Evolutionary conservation across 192 early-diverging fungal genomes (phyloP).

Genomic region (Backusella westeae): DNA sequence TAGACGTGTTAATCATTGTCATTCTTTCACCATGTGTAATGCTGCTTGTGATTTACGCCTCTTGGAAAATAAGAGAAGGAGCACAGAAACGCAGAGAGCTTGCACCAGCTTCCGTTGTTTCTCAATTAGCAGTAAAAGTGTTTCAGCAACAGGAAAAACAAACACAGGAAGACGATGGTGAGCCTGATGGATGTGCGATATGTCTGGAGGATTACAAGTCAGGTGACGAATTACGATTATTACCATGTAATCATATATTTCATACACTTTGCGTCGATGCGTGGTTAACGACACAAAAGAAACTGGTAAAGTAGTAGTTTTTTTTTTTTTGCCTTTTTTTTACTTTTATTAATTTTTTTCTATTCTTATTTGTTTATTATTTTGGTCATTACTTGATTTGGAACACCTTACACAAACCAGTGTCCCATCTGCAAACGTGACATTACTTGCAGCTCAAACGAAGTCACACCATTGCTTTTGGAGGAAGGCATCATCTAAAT

Average conservation of each 20-base stretch:
- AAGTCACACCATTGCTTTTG: constrained; percentile 23
- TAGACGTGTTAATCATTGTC: constrained; percentile 78
- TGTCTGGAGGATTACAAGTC: constrained; percentile 91
- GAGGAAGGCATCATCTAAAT: neutral
- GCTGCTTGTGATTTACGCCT: constrained; percentile 66
- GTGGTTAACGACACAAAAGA: constrained; percentile 87
- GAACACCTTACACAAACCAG: constrained; percentile 3
- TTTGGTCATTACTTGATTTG: neutral
- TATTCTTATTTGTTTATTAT: neutral
- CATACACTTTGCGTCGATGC: constrained; percentile 88
- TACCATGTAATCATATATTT: constrained; percentile 90
- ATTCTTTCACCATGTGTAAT: constrained; percentile 76
- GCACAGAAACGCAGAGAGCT: constrained; percentile 67
- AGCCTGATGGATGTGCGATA: constrained; percentile 85
- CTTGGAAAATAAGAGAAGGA: constrained; percentile 68
- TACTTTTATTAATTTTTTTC: neutral
- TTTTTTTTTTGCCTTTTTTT: neutral
- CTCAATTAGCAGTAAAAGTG: constrained; percentile 66
- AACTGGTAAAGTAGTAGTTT: constrained; percentile 62
- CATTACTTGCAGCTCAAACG: constrained; percentile 18
- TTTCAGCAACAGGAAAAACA: constrained; percentile 59
- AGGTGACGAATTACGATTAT: constrained; percentile 76
- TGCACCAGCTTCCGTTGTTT: constrained; percentile 71
- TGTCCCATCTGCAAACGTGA: constrained; percentile 34
- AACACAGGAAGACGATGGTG: constrained; percentile 46